phyloP scores from a whole-genome alignment of 345 rosid genomes.

The Gossypium anomalum region DNA sequence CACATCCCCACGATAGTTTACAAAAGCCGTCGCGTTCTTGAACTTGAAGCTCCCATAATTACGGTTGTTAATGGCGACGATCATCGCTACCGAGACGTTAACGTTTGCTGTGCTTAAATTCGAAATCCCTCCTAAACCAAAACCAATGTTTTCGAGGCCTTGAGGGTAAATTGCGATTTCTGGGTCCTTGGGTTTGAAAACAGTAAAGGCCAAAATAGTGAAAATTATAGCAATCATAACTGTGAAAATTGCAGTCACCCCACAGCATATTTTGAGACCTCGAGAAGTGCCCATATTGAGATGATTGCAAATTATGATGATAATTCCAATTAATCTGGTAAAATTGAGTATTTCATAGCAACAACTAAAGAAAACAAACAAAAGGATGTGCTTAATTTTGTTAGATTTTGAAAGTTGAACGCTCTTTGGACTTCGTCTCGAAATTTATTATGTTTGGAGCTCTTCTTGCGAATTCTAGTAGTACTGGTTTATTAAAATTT shows the following conservation, averaged over 20 bases:
- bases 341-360: not conserved
- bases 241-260: conserved; percentile 19
- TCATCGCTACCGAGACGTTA: conserved; percentile 9
- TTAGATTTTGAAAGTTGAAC: not conserved
- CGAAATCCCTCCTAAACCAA: not conserved
- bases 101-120: conserved; percentile 13
- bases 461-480: not conserved
- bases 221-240: conserved; percentile 15
- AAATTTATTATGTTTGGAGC: not conserved
- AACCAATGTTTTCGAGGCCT: conserved; percentile 25
- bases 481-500: no score
- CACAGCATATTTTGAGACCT: conserved; percentile 24
- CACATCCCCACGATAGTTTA: conserved; percentile 25
- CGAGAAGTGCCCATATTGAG: conserved; percentile 1
- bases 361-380: not conserved
- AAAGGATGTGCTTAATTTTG: not conserved
- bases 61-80: conserved; percentile 32
- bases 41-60: conserved; percentile 44
- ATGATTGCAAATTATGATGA: not conserved
- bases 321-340: not conserved
- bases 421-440: not conserved
- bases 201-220: conserved; percentile 28
- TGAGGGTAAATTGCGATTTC: conserved; percentile 23
- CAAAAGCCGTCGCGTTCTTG: conserved; percentile 20
- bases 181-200: conserved; percentile 46